Evolutionary conservation across 441 rosid genomes (phyloP), one percentile per base, ranked within the genome.

Genomic region (Heliophila coronopifolia): DNA sequence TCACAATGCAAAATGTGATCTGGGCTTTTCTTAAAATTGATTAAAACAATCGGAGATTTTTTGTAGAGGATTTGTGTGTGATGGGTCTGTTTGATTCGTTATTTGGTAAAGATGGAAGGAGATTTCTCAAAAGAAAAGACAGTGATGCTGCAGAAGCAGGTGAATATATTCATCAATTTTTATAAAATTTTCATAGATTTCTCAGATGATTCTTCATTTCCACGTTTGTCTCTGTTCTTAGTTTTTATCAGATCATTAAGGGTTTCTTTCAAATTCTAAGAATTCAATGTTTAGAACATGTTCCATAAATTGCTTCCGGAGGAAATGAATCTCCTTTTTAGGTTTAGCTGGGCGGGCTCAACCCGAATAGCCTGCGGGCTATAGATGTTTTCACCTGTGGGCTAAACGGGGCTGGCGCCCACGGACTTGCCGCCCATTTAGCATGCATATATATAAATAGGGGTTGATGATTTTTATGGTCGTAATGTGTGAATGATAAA

Each of bases 91-190:
- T 77, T 68, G 84, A 73, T 64, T 70, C 73, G 10, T 40, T 81
- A 58, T 60, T 80, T 50, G 73, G 66, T 19, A 73, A 65, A 61
- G 47, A 76, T 30, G 76, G 51, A 30, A 79, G 72, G 47, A 82
- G 62, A 59, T 72, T 79, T 62, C 73, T 87, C 62, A 91, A 87
- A 69, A 65, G 96, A 63, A 87, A 84, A 74, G 91, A 91, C 55
- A 91, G 95, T 62, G 93, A 84, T 61, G 93, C 96, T 36, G 96
- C 90, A 34, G 95, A 84, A 65, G 65, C 88, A 79, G 98, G 98
- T 84, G 15, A 53, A 19, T 34, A 20, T 33, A 2, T 34, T 7
- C 4, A 18, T 1, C 32, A n/a, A 10, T 7, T n/a, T 7, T 36
- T 26, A 3, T 6, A 33, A 43, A 35, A 15, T 43, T 5, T 43